Base-by-base conservation (phyloP, 2,329 filamentous ascomycete species). In the Nemania serpens region DNA sequence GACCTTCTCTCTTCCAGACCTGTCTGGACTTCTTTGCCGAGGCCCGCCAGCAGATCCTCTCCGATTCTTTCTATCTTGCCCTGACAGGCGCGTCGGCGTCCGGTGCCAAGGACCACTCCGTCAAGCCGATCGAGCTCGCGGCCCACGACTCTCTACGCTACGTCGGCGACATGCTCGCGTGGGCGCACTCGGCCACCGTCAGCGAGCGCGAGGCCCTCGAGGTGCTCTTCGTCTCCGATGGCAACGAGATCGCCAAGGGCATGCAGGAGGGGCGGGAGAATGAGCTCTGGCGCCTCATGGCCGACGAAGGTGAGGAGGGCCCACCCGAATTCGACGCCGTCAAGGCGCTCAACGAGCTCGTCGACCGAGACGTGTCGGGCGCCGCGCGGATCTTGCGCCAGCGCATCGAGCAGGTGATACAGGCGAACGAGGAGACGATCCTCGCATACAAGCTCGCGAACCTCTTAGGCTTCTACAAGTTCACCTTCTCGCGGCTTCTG, bases 121-220 rank as follows among this genome's bases (percentile, higher is more conserved):
- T 89, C 37, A 97, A 98, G 72, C 94, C 95, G 0, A 99, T 99
- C 65, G 94, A 99, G 73, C 86, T 98, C 69, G 90, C 89, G 11
- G 94, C 95, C 0, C 94, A 98, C 73, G 95, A 99, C 71, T 89
- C 92, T 1, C 78, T 98, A 25, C 87, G 95, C 18, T 98, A 98
- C 74, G 88, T 96, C 2, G 93, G 95, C 55, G 95, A 99, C 73
- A 99, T 99, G 93, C 83, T 99, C 13, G 95, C 95, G 5, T 99
- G 95, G 95, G 88, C 90, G 5, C 95, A 99, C 74, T 97, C 95
- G 0, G 91, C 93, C 2, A 89, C 94, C 0, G 95, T 99, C 1
- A 96, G 94, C 34, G 95, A 99, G 75, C 86, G 91, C 54, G 95
- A 99, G 75, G 93, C 93, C 0, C 81, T 99, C 5, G 94, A 98